Conservation (phyloP, 768 basidiomycete genomes). For the Phaeotremella fagi region DNA sequence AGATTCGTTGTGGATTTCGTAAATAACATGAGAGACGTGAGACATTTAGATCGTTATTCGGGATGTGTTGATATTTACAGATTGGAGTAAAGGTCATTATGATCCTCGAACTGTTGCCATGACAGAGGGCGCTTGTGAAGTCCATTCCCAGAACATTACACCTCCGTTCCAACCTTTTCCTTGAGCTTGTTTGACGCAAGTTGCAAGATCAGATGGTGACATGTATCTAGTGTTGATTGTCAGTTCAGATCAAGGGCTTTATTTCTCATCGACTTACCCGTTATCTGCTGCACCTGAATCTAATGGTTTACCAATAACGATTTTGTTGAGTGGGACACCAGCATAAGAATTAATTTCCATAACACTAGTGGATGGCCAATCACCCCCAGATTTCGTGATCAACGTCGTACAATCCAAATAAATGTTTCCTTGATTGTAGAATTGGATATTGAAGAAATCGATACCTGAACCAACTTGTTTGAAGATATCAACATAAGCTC, state of each 20-base stretch:
- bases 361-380: constrained; percentile 62
- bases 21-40: not conserved
- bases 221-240: constrained; percentile 52
- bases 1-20: too few species aligned
- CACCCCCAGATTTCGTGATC: constrained; percentile 57
- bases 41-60: not conserved
- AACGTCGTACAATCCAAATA: constrained; percentile 49
- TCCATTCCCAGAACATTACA: constrained; percentile 49
- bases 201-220: constrained; percentile 56
- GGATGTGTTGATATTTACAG: too few species aligned
- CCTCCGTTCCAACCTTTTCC: constrained; percentile 59
- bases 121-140: constrained; percentile 19
- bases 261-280: constrained; percentile 36
- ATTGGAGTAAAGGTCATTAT: too few species aligned
- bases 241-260: not conserved
- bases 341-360: constrained; percentile 58
- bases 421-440: constrained; percentile 47
- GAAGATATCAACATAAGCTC: constrained; percentile 60
- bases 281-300: constrained; percentile 55
- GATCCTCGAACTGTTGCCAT: constrained; percentile 26
- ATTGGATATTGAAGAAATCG: constrained; percentile 57
- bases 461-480: constrained; percentile 57
- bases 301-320: constrained; percentile 73
- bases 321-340: constrained; percentile 60
- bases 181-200: constrained; percentile 61